Evolutionary conservation across 805 yeast species (phyloP), one percentile per base, ranked within the genome.

Genomic region (Candida sphagnicola): DNA sequence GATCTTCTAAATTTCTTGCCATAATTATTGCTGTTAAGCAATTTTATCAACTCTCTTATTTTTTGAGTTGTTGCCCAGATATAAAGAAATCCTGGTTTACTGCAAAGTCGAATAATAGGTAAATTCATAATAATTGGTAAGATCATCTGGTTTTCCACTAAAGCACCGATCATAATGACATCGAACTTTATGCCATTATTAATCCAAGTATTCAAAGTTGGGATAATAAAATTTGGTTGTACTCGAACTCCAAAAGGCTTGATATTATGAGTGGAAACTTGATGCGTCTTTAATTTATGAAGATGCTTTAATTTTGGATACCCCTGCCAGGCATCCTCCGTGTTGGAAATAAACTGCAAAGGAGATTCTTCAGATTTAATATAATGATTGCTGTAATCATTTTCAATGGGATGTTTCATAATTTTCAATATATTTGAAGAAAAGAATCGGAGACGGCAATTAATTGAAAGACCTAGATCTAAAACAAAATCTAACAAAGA

Each of bases 151-250:
- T 83, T 80, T 46, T 85, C 90, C 1, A 83, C 75, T 36, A 91
- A 67, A 2, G 93, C 91, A 1, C 95, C 95, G 39, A 90, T 78
- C 95, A 91, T 87, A 11, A 91, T 84, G 8, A 88, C 95, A 56
- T 90, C 96, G 59, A 90, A 91, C 43, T 76, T 77, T 28, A 85
- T 53, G 5, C 74, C 70, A 40, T 79, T 77, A 13, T 62, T 57
- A 23, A 78, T 76, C 95, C 95, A 85, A 15, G 58, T 53, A 41
- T 75, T 72, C 41, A 90, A 62, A 0, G 74, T 71, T 1, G 74
- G 73, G 5, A 78, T 67, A 58, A 88, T 79, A 38, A 75, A 63
- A 23, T 73, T 72, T 4, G 74, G 65, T 12, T 65, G 59, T 2
- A 76, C 74, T 32, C 83, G 67, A 6, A 73, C 69, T 0, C 96